phyloP scores from a whole-genome alignment of 495 filamentous ascomycete species.

The Hypomontagnella monticulosa region DNA sequence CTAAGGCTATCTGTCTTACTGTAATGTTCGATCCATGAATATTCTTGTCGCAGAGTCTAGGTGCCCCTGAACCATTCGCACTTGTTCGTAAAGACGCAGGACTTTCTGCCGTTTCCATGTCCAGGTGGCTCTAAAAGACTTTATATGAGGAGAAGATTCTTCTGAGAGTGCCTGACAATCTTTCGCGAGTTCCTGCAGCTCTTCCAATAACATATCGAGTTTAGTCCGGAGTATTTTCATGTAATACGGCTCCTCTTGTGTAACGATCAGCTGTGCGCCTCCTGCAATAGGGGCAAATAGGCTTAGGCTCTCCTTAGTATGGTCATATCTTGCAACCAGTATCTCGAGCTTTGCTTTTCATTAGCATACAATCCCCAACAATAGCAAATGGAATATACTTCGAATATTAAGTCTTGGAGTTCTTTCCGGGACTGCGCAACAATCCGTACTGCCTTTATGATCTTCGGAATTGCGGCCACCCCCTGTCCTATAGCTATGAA shows the following conservation, averaged over 20 bases:
- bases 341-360: not conserved
- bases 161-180: not conserved
- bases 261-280: not conserved
- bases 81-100: not conserved
- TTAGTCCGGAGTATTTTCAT: not conserved
- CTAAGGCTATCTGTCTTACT: not conserved
- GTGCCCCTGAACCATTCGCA: not conserved
- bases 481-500: conserved; percentile 7
- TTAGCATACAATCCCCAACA: not conserved
- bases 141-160: not conserved
- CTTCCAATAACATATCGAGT: not conserved
- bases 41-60: conserved; percentile 1
- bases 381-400: not conserved
- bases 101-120: conserved; percentile 7
- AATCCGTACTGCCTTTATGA: not conserved
- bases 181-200: not conserved
- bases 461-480: not conserved
- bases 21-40: conserved; percentile 6
- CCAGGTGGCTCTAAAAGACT: conserved; percentile 1
- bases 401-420: conserved; percentile 2
- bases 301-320: not conserved
- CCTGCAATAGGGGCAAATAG: not conserved
- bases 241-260: conserved; percentile 3
- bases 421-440: not conserved
- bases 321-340: not conserved